Evolutionary conservation across 257 asterid genomes (phyloP), one percentile per base, ranked within the genome.

Genomic region (Agastache rugosa): DNA sequence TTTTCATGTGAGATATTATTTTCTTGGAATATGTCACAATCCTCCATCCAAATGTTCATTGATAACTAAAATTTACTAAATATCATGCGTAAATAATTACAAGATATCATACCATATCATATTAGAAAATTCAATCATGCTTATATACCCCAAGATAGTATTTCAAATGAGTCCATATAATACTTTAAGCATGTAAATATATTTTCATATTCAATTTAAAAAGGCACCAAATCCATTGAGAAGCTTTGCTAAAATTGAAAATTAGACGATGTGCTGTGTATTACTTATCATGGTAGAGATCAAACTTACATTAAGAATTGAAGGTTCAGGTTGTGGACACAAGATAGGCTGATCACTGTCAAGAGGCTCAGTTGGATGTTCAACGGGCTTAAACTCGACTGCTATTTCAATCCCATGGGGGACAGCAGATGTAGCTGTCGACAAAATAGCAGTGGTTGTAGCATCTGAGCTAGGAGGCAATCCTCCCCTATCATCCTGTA

Each of bases 251-350:
- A 20, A 45, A 51, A n/a, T 70, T 42, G 60, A 66, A 35, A 62
- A 53, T 9, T 11, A 47, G 61, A 50, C 10, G 53, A 25, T 29
- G 20, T 23, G 45, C 34, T 39, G 19, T 31, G 48, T 12, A 44
- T 29, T 42, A 41, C 48, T 63, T 47, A 5, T 19, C n/a, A 44
- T 9, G 71, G 22, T 20, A 51, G 55, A 63, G 51, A 60, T 4
- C 11, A 10, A 63, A 66, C 92, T 85, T 85, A 93, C 97, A 76
- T 88, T 90, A 6, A 91, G 91, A 78, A 88, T 85, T 3, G 96
- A 93, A 74, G 98, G 97, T 77, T 93, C 98, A 0, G 97, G 96
- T 44, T 87, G 76, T 1, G 98, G 98, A 80, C 97, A 93, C 55
- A 72, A 88, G 81, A 91, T 82, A 11, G 98, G 97, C 39, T 75